Base-by-base conservation (phyloP, 768 basidiomycete species). In the Leccinum obscurum region DNA sequence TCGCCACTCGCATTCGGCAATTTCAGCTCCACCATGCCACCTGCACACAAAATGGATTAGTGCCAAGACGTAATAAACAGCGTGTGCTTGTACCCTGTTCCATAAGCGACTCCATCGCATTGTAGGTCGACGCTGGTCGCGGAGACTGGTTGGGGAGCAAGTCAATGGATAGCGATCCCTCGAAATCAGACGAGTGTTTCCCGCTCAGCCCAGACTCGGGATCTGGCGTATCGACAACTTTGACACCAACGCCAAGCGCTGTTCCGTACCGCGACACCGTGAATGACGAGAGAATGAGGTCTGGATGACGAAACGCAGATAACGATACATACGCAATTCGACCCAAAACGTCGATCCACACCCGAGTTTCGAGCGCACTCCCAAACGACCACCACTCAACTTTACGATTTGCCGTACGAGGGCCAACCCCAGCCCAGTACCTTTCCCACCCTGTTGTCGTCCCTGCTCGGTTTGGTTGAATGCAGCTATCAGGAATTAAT, bases 291-390 rank as follows among this genome's bases (percentile, higher is more conserved):
- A 57, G 50, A 57, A 55, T 62, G 50, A 69, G 61, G 54, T 39
- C 58, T 35, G 52, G 60, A 20, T 58, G 30, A 58, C 13, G 52
- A 48, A 60, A 64, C 41, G 53, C 46, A 61, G 54, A 68, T 64
- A 50, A 56, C 53, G 50, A 49, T 6, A 76, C 80, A 63, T 68
- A 82, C 78, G 88, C 37, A 92, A 72, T 71, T 92, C 91, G 9
- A 92, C 88, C 93, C 93, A 95, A 77, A 95, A 95, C 39, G 88
- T 92, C 37, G 88, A 91, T 15, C 94, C 94, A 65, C 83, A 78
- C 8, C 83, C 82, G 1, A 83, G 75, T 70, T 86, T 84, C 17
- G 83, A 85, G 61, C 74, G 76, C n/a, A 88, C 81, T n/a, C 87
- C 90, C 30, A 92, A 75, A 54, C 90, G 81, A 20, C 91, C 91